Base-by-base conservation (phyloP, 2,329 filamentous ascomycete genomes). In the Blastomyces emzantsi region DNA sequence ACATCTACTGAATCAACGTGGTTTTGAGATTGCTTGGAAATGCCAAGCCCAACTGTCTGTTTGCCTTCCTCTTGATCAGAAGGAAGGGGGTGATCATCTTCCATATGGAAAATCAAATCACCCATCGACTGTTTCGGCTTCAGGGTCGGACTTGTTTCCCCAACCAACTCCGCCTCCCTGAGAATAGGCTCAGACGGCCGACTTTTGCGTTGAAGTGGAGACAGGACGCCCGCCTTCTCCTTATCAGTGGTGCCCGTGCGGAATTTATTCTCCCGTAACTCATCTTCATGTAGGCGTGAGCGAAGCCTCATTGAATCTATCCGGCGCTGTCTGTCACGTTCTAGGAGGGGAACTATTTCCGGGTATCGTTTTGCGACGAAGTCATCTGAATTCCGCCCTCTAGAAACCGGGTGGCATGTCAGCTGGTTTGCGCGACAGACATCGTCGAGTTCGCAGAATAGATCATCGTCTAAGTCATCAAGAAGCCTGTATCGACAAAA, bases 91-190 rank as follows among this genome's bases (percentile, higher is more conserved):
- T 64, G 59, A 39, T 92, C 90, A 47, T 95, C 92, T 64, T 96
- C 93, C 92, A 97, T 97, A 67, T 90, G 86, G 72, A 97, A 97
- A 74, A 96, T 96, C 62, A 97, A 81, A 69, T 97, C 92, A 47
- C 82, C 82, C 1, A 82, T 79, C 0, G 89, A 92, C 25, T 82
- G 82, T 70, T 86, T 91, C 1, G 88, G 82, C 62, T 85, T 87
- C 55, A 94, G 79, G 22, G 78, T 80, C 0, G 91, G 90, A 63
- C 86, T 90, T 28, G 30, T 8, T 36, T 57, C 55, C 11, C 9
- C 36, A 63, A 80, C 84, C 0, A 78, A 78, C 62, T 81, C 79
- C 0, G 68, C 69, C 66, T 75, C 77, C 64, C 74, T 79, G 1
- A 78, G 76, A 6, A 75, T 73, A 36, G 71, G 73, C 51, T 77